phyloP scores from a whole-genome alignment of 139 green algal genomes.

The Chlorella sp. region DNA sequence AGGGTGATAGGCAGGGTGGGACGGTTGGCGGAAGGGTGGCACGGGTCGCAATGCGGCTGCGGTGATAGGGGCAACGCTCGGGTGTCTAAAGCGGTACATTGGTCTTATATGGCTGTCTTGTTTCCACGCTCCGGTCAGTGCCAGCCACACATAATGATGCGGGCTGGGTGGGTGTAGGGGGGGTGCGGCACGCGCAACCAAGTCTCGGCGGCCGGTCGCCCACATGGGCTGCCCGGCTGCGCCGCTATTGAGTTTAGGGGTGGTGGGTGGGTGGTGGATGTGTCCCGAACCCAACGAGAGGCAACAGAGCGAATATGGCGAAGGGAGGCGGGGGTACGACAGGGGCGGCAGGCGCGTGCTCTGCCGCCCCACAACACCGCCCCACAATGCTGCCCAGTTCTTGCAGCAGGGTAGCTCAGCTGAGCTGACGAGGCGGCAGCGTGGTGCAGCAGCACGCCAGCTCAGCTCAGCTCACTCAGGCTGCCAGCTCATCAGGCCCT shows the following conservation, averaged over 20 bases:
- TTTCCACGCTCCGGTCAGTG: too few species aligned
- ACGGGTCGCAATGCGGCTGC: too few species aligned
- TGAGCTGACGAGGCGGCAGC: background rate
- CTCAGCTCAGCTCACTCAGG: background rate
- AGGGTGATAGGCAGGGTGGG: too few species aligned
- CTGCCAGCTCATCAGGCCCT: background rate
- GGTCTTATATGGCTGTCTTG: too few species aligned
- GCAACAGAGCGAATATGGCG: too few species aligned
- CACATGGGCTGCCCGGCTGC: background rate
- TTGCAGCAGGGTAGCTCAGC: background rate
- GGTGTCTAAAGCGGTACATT: too few species aligned
- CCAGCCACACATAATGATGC: too few species aligned
- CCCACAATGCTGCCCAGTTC: background rate
- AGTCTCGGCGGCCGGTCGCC: background rate
- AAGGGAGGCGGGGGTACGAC: too few species aligned
- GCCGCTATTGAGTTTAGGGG: background rate
- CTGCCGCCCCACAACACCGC: background rate
- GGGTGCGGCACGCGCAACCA: background rate
- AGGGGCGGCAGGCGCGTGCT: background rate
- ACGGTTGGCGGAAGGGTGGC: too few species aligned
- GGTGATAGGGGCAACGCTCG: too few species aligned
- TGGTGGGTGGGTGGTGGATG: too few species aligned
- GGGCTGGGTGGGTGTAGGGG: background rate
- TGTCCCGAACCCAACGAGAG: too few species aligned
- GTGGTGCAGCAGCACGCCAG: background rate